A percentile compares a stretch with the other conserved stretches of the same genome.
Evolutionary conservation across 2,329 filamentous ascomycete genomes (phyloP).

Genomic region (Talaromyces albobiverticillius): DNA sequence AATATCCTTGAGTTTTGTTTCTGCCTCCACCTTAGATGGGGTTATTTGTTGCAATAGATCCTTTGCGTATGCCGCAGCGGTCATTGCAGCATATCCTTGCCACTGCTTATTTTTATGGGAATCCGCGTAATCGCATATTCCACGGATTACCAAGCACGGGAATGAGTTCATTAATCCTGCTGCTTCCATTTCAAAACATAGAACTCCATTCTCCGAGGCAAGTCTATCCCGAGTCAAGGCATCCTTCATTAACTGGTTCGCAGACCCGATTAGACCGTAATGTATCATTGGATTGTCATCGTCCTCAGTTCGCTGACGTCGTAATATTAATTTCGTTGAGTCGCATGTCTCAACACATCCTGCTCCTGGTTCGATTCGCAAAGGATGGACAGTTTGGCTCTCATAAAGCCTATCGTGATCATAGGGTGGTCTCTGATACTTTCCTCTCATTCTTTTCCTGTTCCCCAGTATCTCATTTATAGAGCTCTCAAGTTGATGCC

Average conservation of each 20-base stretch:
- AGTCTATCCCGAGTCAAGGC: not conserved
- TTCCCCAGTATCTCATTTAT: constrained; percentile 12
- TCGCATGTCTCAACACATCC: not conserved
- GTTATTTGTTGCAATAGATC: constrained; percentile 13
- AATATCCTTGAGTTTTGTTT: not conserved
- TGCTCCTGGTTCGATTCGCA: too few relatives aligned
- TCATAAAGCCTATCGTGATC: constrained; percentile 15
- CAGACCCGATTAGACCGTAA: not conserved
- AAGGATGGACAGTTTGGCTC: constrained; percentile 13
- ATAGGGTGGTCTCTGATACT: constrained; percentile 16
- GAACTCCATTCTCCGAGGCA: too few relatives aligned
- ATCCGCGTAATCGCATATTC: constrained; percentile 42
- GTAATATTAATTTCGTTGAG: too few relatives aligned
- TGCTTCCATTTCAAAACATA: constrained; percentile 3
- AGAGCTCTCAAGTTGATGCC: constrained; percentile 15
- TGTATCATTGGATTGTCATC: not conserved
- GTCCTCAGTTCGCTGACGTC: not conserved
- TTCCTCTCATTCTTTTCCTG: constrained; percentile 1
- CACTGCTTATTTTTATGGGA: constrained; percentile 38
- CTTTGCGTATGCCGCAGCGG: constrained; percentile 27
- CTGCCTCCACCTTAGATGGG: not conserved
- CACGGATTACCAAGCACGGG: constrained; percentile 40
- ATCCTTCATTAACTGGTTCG: not conserved
- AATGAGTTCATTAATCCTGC: constrained; percentile 19
- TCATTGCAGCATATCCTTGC: constrained; percentile 34